These are phyloP conservation scores for Ascochyta rabiei DNA, from an alignment of 2,329 filamentous ascomycete genomes.

Conservation along the genomic window DNA sequence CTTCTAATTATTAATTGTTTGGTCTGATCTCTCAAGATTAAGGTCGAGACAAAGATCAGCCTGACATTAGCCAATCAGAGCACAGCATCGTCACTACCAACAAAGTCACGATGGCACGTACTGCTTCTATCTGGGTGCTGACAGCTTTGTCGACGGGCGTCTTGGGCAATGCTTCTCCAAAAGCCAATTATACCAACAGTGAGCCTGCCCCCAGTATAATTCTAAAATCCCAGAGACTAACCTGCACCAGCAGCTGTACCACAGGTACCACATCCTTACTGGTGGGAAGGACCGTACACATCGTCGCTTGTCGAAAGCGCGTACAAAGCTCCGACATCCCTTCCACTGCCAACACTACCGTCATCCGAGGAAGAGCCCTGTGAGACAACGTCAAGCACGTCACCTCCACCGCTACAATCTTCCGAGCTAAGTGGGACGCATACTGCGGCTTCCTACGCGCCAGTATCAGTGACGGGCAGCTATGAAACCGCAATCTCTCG, in stretches of 20 bases:
- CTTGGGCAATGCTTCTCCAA: constrained; percentile 12
- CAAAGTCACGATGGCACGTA: constrained; percentile 25
- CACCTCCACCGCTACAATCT: not conserved
- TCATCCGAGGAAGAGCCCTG: constrained; percentile 9
- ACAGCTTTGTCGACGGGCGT: constrained; percentile 23
- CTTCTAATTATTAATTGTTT: not conserved
- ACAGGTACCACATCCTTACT: constrained; percentile 20
- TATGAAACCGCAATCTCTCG: not conserved
- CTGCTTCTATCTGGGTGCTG: constrained; percentile 23
- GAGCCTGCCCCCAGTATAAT: not conserved
- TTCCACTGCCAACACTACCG: constrained; percentile 3
- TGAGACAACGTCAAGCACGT: constrained; percentile 9
- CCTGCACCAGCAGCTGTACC: constrained; percentile 15
- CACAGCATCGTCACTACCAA: constrained; percentile 5
- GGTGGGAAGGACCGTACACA: constrained; percentile 15
- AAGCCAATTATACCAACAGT: constrained; percentile 23
- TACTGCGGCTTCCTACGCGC: not conserved
- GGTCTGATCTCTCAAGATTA: not conserved
- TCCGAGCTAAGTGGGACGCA: constrained; percentile 19
- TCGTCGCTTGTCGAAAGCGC: constrained; percentile 4
- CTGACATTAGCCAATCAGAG: constrained; percentile 19
- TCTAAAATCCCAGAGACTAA: constrained; percentile 3
- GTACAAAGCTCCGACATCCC: constrained; percentile 1
- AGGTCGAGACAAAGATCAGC: not conserved
- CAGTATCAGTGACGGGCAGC: not conserved